A percentile compares a stretch with the other conserved stretches of the same genome.
phyloP scores from a whole-genome alignment of 805 yeast species.

The Candida arabinofermentans region DNA sequence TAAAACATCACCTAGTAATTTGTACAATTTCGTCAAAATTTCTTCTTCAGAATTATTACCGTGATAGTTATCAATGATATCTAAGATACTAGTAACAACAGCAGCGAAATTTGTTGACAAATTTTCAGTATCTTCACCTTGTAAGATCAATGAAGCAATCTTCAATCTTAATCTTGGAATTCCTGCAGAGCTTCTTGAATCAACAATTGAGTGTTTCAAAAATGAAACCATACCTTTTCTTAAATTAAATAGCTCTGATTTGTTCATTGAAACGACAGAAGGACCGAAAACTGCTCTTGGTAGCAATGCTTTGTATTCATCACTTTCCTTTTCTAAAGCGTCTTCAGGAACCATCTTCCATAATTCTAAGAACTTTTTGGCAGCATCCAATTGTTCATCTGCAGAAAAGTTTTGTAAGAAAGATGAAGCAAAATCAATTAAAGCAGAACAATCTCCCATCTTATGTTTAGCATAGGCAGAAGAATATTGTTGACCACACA shows the following conservation, averaged over 20 bases:
- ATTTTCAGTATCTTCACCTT: constrained; percentile 20
- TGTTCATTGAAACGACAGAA: constrained; percentile 46
- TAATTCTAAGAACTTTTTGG: constrained; percentile 45
- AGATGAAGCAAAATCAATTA: constrained; percentile 68
- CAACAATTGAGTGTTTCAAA: constrained; percentile 47
- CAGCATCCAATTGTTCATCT: constrained; percentile 58
- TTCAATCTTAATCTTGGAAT: constrained; percentile 41
- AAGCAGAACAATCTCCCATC: constrained; percentile 58
- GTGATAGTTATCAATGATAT: constrained; percentile 34
- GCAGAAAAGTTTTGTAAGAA: constrained; percentile 68
- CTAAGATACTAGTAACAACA: constrained; percentile 33
- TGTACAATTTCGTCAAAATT: constrained; percentile 43
- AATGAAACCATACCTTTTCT: constrained; percentile 53
- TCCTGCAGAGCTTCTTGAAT: constrained; percentile 35
- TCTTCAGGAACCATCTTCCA: constrained; percentile 46
- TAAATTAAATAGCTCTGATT: constrained; percentile 44
- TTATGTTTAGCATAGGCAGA: constrained; percentile 51
- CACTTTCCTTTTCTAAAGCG: constrained; percentile 35
- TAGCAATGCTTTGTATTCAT: constrained; percentile 36
- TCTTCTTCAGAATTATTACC: constrained; percentile 27
- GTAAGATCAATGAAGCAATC: constrained; percentile 32
- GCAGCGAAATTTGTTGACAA: constrained; percentile 25
- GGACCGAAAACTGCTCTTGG: constrained; percentile 62
- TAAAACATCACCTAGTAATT: constrained; percentile 57
- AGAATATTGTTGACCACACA: constrained; percentile 78